phyloP scores from a whole-genome alignment of 768 basidiomycete species.

The Leucogyrophana mollusca region DNA sequence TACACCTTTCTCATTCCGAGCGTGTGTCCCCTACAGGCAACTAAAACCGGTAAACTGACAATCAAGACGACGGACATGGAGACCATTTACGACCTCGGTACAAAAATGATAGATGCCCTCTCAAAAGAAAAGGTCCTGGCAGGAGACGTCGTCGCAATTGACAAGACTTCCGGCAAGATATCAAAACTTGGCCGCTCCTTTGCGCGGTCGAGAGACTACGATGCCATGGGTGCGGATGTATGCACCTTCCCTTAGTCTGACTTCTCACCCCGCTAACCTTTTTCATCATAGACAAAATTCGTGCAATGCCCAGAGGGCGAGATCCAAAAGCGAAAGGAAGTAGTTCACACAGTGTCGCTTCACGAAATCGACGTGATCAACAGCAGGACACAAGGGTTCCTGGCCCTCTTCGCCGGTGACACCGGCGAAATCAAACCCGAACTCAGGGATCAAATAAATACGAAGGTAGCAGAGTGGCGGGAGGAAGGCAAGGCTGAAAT shows the following conservation, averaged over 20 bases:
- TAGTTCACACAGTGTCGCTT: slow-evolving; percentile 94
- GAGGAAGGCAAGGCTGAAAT: slow-evolving; percentile 99
- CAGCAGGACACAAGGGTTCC: slow-evolving; percentile 96
- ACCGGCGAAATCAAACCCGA: slow-evolving; percentile 99
- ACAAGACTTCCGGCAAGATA: slow-evolving; percentile 96
- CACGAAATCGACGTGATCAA: slow-evolving; percentile 99
- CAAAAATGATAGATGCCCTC: slow-evolving; percentile 98
- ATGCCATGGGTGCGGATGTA: slow-evolving; percentile 99
- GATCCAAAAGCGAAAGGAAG: slow-evolving; percentile 95
- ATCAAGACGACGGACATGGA: slow-evolving; percentile 99
- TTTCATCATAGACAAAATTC: slow-evolving; percentile 78
- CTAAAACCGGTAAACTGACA: slow-evolving; percentile 95
- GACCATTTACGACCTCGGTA: slow-evolving; percentile 97
- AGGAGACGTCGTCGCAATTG: slow-evolving; percentile 94
- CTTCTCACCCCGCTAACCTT: not conserved
- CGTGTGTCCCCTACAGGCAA: slow-evolving; percentile 59
- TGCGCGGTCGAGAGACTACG: slow-evolving; percentile 96
- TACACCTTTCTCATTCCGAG: not conserved
- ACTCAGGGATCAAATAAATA: slow-evolving; percentile 92
- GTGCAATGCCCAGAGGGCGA: slow-evolving; percentile 98
- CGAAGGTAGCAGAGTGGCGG: slow-evolving; percentile 95
- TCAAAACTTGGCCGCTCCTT: slow-evolving; percentile 96
- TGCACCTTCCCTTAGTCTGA: slow-evolving; percentile 30
- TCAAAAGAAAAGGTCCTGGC: slow-evolving; percentile 96
- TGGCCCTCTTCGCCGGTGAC: slow-evolving; percentile 92